Percentiles rank a stretch among this genome's conserved stretches.
phyloP scores from a whole-genome alignment of 176 grass and related monocot genomes.

The Alopecurus myosuroides region DNA sequence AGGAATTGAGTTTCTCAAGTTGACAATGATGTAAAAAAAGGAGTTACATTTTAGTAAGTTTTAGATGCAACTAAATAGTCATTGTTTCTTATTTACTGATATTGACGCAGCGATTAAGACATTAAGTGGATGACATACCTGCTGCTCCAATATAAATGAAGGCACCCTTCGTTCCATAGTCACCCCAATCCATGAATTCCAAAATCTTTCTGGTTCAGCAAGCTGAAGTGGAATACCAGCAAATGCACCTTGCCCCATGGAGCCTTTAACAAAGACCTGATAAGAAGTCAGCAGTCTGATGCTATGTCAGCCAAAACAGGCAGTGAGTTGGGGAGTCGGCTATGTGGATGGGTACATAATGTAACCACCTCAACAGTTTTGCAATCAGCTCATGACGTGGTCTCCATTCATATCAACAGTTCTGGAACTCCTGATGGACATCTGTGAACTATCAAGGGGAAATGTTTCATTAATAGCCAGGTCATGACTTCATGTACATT shows the following conservation, averaged over 20 bases:
- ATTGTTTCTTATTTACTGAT: background rate
- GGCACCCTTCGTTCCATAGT: conserved; percentile 68
- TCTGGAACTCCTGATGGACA: background rate
- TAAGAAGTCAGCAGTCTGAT: too few relatives aligned
- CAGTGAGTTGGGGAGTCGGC: too few relatives aligned
- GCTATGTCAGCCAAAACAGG: too few relatives aligned
- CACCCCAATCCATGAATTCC: conserved; percentile 97
- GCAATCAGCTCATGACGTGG: too few relatives aligned
- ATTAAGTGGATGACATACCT: conserved; percentile 57
- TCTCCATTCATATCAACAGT: background rate
- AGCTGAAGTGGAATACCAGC: conserved; percentile 94
- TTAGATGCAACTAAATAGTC: background rate
- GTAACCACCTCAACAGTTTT: background rate
- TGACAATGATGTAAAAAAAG: too few relatives aligned
- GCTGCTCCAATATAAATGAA: conserved; percentile 86
- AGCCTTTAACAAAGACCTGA: too few relatives aligned
- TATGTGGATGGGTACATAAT: too few relatives aligned
- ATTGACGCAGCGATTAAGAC: background rate
- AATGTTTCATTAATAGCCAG: background rate
- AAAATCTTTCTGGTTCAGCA: conserved; percentile 83
- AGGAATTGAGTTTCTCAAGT: too few relatives aligned
- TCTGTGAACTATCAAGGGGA: background rate
- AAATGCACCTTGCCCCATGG: too few relatives aligned
- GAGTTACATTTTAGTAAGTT: too few relatives aligned
- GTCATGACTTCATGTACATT: background rate